Base-by-base conservation (phyloP, 257 asterid genomes). In the Cordia subcordata region DNA sequence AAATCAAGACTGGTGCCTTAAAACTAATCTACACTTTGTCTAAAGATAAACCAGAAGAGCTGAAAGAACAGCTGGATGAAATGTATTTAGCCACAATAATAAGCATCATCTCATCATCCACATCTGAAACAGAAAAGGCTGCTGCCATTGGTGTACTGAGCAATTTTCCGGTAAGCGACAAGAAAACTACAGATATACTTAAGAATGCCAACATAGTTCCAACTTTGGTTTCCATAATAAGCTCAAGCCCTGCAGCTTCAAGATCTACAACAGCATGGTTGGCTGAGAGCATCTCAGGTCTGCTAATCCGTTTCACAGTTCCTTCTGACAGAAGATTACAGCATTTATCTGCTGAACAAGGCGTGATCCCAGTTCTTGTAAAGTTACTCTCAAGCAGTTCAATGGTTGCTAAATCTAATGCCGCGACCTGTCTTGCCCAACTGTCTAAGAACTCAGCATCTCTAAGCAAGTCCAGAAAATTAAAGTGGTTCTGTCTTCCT, bases 141-240 rank as follows among this genome's bases (percentile, higher is more conserved):
- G 83, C 92, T 27, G 88, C 93, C 39, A 71, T 86, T n/a, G 96
- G 93, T 19, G 73, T 92, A 61, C 78, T 92, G 20, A 73, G 86
- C 74, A 85, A 77, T 66, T 63, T 88, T 52, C 94, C 98, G 0
- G 44, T 74, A 53, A 76, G 57, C 21, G 90, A 83, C 61, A 65
- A 54, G 76, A 82, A 72, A 73, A 66, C 74, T 50, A 85, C 96
- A 0, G 87, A 84, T 3, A 58, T 78, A 54, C 81, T 85, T 63
- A 84, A 69, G 68, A 72, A 61, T 11, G 73, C 74, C 8, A 79
- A 83, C 51, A 38, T 88, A 49, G 27, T 85, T 18, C 90, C 89
- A 1, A 33, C 61, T 15, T 52, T 88, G 35, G 69, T 77, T 39
- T 82, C 93, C 1, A 45, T 70, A 1, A 38, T 69, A 45, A 76